Evolutionary conservation across 2,329 filamentous ascomycete species (phyloP).

Genomic region (Pestalotiopsis sp.): DNA sequence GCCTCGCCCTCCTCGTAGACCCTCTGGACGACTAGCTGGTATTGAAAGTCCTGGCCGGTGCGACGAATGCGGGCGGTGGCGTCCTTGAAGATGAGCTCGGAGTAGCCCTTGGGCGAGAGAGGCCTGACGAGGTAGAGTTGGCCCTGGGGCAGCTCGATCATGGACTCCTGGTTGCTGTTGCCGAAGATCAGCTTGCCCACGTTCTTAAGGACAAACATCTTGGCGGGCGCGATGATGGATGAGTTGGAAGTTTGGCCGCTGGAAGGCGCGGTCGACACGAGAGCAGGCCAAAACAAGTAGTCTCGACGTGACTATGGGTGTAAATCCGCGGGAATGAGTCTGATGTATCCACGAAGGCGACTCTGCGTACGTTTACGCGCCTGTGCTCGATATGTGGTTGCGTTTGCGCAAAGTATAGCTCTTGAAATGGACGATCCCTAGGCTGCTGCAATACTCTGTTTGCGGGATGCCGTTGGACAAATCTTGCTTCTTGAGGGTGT

Average conservation of each 20-base stretch:
- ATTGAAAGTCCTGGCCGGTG: constrained; percentile 94
- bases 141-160: constrained; percentile 93
- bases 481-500: not conserved
- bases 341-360: too few species aligned
- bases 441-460: not conserved
- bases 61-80: constrained; percentile 88
- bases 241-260: not conserved
- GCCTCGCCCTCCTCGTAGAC: constrained; percentile 98
- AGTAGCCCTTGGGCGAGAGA: constrained; percentile 94
- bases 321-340: too few species aligned
- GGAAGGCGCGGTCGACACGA: not conserved
- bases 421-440: too few species aligned
- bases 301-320: too few species aligned
- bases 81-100: constrained; percentile 98
- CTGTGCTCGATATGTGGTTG: too few species aligned
- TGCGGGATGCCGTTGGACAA: not conserved
- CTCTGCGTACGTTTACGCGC: too few species aligned
- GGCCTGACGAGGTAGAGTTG: constrained; percentile 97
- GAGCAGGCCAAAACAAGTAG: too few species aligned
- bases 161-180: constrained; percentile 81
- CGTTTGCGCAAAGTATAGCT: too few species aligned
- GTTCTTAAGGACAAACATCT: constrained; percentile 47
- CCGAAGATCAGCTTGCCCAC: constrained; percentile 93
- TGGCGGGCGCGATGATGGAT: constrained; percentile 17
- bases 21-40: constrained; percentile 93